Percentiles rank a stretch among this genome's conserved stretches.
These are phyloP conservation scores for Escallonia rubra DNA, from an alignment of 129 eudicot genomes.

Conservation along the genomic window DNA sequence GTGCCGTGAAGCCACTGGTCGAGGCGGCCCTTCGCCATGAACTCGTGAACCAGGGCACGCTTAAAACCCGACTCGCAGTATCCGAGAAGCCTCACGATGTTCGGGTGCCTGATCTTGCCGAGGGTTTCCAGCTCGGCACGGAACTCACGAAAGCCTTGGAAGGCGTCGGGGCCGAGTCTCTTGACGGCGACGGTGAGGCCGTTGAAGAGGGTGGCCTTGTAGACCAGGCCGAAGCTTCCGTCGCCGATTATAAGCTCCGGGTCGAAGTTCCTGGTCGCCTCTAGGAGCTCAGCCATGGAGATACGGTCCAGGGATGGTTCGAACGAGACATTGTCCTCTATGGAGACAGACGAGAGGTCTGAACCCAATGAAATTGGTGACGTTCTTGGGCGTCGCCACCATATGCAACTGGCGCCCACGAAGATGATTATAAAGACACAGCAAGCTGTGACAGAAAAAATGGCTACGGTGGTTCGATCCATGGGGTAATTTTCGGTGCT, in stretches of 20 bases:
- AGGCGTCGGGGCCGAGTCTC: conserved; percentile 63
- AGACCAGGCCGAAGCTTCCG: conserved; percentile 82
- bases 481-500: too few species aligned
- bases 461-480: too few species aligned
- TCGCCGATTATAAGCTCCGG: conserved; percentile 79
- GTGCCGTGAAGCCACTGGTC: conserved; percentile 84
- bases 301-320: conserved; percentile 47
- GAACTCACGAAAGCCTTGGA: conserved; percentile 86
- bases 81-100: conserved; percentile 67
- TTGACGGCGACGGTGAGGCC: conserved; percentile 69
- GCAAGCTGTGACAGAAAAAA: too few species aligned
- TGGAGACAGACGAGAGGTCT: conserved; percentile 18
- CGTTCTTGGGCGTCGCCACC: too few species aligned
- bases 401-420: too few species aligned
- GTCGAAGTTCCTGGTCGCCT: conserved; percentile 65
- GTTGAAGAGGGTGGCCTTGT: conserved; percentile 49
- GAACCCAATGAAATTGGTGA: background rate
- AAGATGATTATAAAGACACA: too few species aligned
- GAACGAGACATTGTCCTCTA: conserved; percentile 48
- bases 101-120: conserved; percentile 60
- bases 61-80: conserved; percentile 53
- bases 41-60: conserved; percentile 74
- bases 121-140: conserved; percentile 94
- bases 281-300: conserved; percentile 57
- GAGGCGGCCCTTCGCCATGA: conserved; percentile 63